Conservation (phyloP, 352 stramenopile genomes). For the Phytophthora lateralis region DNA sequence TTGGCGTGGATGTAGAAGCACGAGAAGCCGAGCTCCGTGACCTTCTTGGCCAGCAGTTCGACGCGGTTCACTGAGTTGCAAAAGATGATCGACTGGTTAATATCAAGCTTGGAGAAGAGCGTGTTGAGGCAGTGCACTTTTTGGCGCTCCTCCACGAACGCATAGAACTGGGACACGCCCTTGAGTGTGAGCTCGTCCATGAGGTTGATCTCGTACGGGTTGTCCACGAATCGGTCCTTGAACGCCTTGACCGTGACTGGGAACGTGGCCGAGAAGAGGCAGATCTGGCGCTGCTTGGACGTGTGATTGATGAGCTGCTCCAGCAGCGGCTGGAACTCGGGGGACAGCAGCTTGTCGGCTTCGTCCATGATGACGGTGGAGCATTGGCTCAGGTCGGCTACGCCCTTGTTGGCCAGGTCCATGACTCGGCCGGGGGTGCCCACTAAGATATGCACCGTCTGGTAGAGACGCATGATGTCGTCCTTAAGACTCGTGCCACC, state of each 20-base stretch:
- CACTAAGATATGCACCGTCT: conserved; percentile 99
- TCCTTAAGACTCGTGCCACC: conserved; percentile 98
- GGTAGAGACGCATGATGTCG: conserved; percentile 99
- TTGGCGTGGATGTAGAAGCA: conserved; percentile 99
- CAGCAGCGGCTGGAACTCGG: conserved; percentile 98
- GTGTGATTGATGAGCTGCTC: conserved; percentile 97
- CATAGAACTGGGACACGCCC: conserved; percentile 99
- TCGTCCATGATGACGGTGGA: conserved; percentile 99
- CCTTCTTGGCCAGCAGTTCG: conserved; percentile 99
- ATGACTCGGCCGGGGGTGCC: conserved; percentile 98
- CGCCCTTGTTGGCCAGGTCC: conserved; percentile 98
- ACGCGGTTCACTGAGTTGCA: conserved; percentile 99
- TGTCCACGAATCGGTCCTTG: conserved; percentile 98
- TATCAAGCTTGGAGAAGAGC: conserved; percentile 99
- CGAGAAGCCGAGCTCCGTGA: conserved; percentile 99
- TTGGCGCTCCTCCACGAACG: conserved; percentile 99
- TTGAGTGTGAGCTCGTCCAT: conserved; percentile 99
- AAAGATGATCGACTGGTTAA: conserved; percentile 99
- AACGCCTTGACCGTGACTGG: conserved; percentile 99
- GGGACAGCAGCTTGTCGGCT: conserved; percentile 99
- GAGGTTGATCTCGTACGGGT: conserved; percentile 99
- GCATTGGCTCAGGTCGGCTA: conserved; percentile 97
- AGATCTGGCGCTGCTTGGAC: conserved; percentile 97
- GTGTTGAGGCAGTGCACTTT: conserved; percentile 99
- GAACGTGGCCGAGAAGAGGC: conserved; percentile 99